These are phyloP conservation scores for Penicillium flavigenum DNA, from an alignment of 495 filamentous ascomycete genomes.

Conservation along the genomic window DNA sequence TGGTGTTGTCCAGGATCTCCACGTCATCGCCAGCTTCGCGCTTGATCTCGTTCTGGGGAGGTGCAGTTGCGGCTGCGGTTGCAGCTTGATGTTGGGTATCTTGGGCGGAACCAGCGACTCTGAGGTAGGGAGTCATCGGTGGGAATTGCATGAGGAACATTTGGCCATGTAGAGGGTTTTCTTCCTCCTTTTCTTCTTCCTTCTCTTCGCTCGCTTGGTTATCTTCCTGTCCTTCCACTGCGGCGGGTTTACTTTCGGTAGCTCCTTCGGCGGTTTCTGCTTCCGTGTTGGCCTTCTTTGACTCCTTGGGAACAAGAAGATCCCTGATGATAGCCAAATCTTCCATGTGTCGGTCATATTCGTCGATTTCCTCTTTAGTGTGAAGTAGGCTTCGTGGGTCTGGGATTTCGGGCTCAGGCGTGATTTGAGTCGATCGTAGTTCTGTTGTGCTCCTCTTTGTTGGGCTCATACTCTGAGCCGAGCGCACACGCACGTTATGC, in stretches of 20 bases:
- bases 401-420: constrained; percentile 15
- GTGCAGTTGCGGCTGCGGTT: constrained; percentile 6
- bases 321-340: constrained; percentile 42
- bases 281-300: constrained; percentile 18
- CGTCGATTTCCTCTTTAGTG: constrained; percentile 49
- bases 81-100: constrained; percentile 14
- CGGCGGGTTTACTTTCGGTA: constrained; percentile 11
- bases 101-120: constrained; percentile 28
- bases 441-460: constrained; percentile 10
- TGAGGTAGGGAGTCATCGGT: constrained; percentile 52
- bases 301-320: constrained; percentile 33
- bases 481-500: constrained; percentile 42
- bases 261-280: constrained; percentile 15
- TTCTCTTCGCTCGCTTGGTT: constrained; percentile 21
- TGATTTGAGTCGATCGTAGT: constrained; percentile 4
- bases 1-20: constrained; percentile 32
- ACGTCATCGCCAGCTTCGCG: constrained; percentile 34
- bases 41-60: constrained; percentile 30
- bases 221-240: constrained; percentile 13
- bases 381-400: constrained; percentile 41
- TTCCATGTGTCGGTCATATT: constrained; percentile 45
- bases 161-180: constrained; percentile 37
- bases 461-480: constrained; percentile 13
- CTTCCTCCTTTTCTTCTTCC: constrained; percentile 34
- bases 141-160: constrained; percentile 58